Evolutionary conservation across 2,329 filamentous ascomycete genomes (phyloP).

Genomic region (Trichophyton rubrum): DNA sequence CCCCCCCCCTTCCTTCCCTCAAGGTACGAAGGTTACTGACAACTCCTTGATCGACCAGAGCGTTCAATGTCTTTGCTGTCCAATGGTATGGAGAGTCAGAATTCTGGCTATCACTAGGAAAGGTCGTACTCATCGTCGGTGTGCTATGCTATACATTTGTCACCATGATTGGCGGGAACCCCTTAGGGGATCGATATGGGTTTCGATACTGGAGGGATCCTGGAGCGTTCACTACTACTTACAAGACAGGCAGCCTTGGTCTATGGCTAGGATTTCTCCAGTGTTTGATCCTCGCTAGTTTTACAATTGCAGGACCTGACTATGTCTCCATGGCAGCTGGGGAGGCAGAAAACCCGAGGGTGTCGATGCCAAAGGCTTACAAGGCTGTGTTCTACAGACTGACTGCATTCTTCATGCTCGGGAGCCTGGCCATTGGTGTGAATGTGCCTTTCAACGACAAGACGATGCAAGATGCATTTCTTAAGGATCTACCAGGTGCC

Average conservation of each 20-base stretch:
- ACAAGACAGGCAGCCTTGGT: slow-evolving; percentile 54
- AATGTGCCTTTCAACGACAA: slow-evolving; percentile 57
- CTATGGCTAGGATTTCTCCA: slow-evolving; percentile 63
- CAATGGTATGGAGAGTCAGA: slow-evolving; percentile 66
- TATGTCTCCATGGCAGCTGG: slow-evolving; percentile 54
- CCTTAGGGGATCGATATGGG: slow-evolving; percentile 56
- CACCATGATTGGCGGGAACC: slow-evolving; percentile 72
- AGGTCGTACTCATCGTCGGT: slow-evolving; percentile 58
- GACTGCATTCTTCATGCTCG: slow-evolving; percentile 62
- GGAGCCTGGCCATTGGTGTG: slow-evolving; percentile 59
- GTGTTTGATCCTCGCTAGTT: slow-evolving; percentile 58
- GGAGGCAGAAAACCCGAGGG: slow-evolving; percentile 58
- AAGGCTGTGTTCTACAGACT: slow-evolving; percentile 70
- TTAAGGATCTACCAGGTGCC: slow-evolving; percentile 48
- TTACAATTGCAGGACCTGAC: slow-evolving; percentile 55
- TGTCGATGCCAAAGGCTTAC: slow-evolving; percentile 58
- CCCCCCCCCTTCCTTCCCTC: too few species aligned
- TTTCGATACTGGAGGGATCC: slow-evolving; percentile 57
- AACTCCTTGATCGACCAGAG: slow-evolving; percentile 17
- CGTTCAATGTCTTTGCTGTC: slow-evolving; percentile 60
- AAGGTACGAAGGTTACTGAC: neutral
- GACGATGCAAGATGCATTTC: slow-evolving; percentile 49
- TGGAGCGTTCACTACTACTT: slow-evolving; percentile 56
- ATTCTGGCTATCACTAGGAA: slow-evolving; percentile 60
- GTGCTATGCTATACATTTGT: slow-evolving; percentile 68